phyloP scores from a whole-genome alignment of 1,139 yeast species.

The Hanseniaspora gamundiae region DNA sequence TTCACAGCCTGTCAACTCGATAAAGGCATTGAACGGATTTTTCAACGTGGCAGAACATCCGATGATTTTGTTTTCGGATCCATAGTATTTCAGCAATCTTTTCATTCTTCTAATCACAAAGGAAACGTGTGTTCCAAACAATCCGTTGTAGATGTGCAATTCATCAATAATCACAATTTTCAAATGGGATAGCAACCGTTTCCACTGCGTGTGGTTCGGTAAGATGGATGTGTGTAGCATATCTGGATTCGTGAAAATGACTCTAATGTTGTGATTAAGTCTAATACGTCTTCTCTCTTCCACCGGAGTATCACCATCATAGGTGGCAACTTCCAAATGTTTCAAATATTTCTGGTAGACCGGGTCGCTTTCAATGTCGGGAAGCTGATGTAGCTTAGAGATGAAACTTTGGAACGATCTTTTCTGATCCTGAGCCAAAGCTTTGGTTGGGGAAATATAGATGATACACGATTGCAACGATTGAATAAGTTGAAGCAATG shows the following conservation, averaged over 20 bases:
- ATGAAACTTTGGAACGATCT: conserved; percentile 60
- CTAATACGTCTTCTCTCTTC: conserved; percentile 41
- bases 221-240: conserved; percentile 76
- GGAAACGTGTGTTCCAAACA: conserved; percentile 88
- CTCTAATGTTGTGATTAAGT: conserved; percentile 38
- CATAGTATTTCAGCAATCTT: conserved; percentile 43
- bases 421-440: conserved; percentile 92
- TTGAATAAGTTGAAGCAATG: conserved; percentile 35
- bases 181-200: conserved; percentile 47
- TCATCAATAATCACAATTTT: conserved; percentile 80
- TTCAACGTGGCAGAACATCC: conserved; percentile 91
- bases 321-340: conserved; percentile 53
- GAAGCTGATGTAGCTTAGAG: conserved; percentile 28
- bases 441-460: conserved; percentile 91
- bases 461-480: conserved; percentile 51
- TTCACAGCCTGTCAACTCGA: conserved; percentile 12
- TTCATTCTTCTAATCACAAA: conserved; percentile 68
- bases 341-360: conserved; percentile 10
- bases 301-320: conserved; percentile 82
- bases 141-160: conserved; percentile 77
- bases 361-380: conserved; percentile 14
- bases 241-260: conserved; percentile 90
- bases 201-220: conserved; percentile 69
- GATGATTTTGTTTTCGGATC: conserved; percentile 27
- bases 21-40: conserved; percentile 53